Conservation (phyloP, 345 rosid genomes). For the Linum trigynum region DNA sequence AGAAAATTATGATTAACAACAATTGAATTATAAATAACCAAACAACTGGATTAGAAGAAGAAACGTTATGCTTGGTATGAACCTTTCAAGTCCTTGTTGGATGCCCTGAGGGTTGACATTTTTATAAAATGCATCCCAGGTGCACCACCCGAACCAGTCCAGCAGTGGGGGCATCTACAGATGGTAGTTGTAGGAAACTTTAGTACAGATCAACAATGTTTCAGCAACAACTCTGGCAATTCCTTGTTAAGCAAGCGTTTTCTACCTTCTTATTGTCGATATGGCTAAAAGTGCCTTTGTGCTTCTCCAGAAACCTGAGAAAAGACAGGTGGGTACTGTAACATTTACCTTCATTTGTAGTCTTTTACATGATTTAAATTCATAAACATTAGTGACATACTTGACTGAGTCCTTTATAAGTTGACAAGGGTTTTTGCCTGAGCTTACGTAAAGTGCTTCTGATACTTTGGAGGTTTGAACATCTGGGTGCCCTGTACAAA, state of each 20-base stretch:
- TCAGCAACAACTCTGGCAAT: background rate
- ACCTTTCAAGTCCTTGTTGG: constrained; percentile 54
- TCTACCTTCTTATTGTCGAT: constrained; percentile 48
- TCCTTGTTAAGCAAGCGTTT: background rate
- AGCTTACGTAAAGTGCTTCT: constrained; percentile 44
- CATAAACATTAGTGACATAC: constrained; percentile 13
- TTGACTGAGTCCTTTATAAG: constrained; percentile 46
- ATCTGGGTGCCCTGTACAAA: constrained; percentile 35
- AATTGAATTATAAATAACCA: no score
- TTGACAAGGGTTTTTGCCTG: constrained; percentile 51
- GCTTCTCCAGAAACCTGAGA: constrained; percentile 44
- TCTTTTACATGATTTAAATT: no score
- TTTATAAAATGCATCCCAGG: constrained; percentile 66
- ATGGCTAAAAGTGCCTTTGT: constrained; percentile 46
- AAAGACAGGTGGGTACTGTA: background rate
- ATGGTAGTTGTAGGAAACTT: constrained; percentile 5
- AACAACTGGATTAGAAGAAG: background rate
- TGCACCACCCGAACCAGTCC: constrained; percentile 71
- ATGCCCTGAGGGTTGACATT: constrained; percentile 43
- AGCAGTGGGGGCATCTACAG: constrained; percentile 44
- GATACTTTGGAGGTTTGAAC: constrained; percentile 27
- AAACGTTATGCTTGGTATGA: background rate
- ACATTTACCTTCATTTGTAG: background rate
- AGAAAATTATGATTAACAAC: background rate
- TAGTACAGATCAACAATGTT: background rate